Percentiles rank a stretch among this genome's conserved stretches.
Conservation (phyloP, 768 basidiomycete species). For the Pleurotus citrinopileatus region DNA sequence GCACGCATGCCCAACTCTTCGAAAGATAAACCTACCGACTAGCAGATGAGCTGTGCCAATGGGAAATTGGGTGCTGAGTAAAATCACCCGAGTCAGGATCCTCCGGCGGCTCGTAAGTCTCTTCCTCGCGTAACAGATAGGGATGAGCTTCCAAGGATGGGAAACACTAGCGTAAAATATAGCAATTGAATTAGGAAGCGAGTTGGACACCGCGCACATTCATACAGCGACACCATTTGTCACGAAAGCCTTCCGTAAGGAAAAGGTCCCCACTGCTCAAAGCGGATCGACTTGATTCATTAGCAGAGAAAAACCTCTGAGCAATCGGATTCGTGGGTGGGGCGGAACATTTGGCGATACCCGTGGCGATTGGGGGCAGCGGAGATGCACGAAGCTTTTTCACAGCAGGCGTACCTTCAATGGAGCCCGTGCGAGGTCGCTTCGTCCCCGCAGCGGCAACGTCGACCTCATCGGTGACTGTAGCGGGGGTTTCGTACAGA, state of each 20-base stretch:
- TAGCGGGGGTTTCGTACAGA: slow-evolving; percentile 10
- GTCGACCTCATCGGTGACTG: slow-evolving; percentile 26
- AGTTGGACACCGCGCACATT: slow-evolving; percentile 36
- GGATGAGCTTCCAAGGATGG: slow-evolving; percentile 48
- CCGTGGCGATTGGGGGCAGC: slow-evolving; percentile 16
- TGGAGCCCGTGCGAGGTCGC: slow-evolving; percentile 44
- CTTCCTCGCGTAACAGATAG: slow-evolving; percentile 74
- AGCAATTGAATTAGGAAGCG: slow-evolving; percentile 7
- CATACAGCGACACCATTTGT: slow-evolving; percentile 77
- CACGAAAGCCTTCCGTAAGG: slow-evolving; percentile 67
- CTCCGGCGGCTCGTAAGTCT: slow-evolving; percentile 81
- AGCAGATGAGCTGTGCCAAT: slow-evolving; percentile 14
- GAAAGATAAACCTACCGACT: slow-evolving; percentile 59
- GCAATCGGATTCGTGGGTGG: slow-evolving; percentile 47
- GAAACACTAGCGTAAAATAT: slow-evolving; percentile 49
- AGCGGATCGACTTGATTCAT: slow-evolving; percentile 20
- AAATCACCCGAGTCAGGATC: slow-evolving; percentile 76
- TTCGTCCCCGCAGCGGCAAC: slow-evolving; percentile 37
- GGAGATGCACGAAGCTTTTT: slow-evolving; percentile 31
- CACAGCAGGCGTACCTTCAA: slow-evolving; percentile 30
- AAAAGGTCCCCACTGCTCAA: slow-evolving; percentile 73
- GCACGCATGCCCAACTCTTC: slow-evolving; percentile 86
- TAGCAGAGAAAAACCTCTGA: slow-evolving; percentile 38
- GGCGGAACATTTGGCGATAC: slow-evolving; percentile 45
- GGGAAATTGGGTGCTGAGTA: slow-evolving; percentile 5